Percentiles rank a stretch among this genome's conserved stretches.
Evolutionary conservation across 1,284 basidiomycete genomes (phyloP).

Genomic region (Puccinia triticina): DNA sequence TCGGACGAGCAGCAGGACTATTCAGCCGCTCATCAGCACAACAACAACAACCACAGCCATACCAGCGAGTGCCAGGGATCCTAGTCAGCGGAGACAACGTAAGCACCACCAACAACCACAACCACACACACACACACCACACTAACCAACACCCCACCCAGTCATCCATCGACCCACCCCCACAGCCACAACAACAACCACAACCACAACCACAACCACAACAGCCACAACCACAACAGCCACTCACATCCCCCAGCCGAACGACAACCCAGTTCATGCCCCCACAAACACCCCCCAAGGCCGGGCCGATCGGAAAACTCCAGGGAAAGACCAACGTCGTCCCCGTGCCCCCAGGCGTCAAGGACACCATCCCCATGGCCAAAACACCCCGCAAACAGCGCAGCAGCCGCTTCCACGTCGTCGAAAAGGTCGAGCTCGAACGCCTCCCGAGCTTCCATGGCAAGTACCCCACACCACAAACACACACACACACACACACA

Average conservation of each 20-base stretch:
- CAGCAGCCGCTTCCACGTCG: constrained; percentile 92
- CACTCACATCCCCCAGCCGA: constrained; percentile 67
- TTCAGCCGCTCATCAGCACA: constrained; percentile 33
- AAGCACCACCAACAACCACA: no score
- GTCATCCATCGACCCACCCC: no score
- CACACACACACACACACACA: constrained; percentile 51
- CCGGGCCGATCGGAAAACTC: constrained; percentile 62
- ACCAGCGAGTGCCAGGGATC: no score
- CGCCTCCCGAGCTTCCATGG: constrained; percentile 89
- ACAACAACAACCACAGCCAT: no score
- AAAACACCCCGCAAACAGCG: constrained; percentile 94
- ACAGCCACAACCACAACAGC: constrained; percentile 52
- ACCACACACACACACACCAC: constrained; percentile 7
- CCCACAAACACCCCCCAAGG: constrained; percentile 62
- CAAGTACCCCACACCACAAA: constrained; percentile 63
- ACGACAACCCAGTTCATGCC: constrained; percentile 57
- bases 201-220: constrained; percentile 17
- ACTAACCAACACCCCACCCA: neutral
- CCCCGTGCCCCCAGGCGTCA: constrained; percentile 62
- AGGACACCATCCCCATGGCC: constrained; percentile 91
- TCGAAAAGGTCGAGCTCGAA: constrained; percentile 94
- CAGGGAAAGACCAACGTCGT: constrained; percentile 56
- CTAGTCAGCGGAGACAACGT: no score
- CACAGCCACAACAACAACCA: constrained; percentile 7
- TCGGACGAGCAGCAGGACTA: neutral